Conservation (phyloP, 140 eudicot species). For the Senecio squalidus region DNA sequence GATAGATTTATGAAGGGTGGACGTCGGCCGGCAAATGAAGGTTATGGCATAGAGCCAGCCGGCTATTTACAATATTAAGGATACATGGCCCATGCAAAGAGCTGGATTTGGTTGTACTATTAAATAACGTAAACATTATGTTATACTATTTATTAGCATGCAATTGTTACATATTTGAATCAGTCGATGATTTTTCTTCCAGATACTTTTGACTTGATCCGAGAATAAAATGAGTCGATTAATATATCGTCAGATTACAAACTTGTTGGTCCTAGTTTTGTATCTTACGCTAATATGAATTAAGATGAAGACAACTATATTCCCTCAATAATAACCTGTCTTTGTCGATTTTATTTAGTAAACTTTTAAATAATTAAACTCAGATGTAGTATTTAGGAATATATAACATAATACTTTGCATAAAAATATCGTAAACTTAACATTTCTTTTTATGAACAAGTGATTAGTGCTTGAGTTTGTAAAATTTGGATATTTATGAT, state of each 20-base stretch:
- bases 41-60: slow-evolving; percentile 23
- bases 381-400: too few relatives aligned
- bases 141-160: too few relatives aligned
- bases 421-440: too few relatives aligned
- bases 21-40: slow-evolving; percentile 31
- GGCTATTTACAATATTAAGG: slow-evolving; percentile 22
- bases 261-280: neutral
- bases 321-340: neutral
- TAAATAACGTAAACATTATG: too few relatives aligned
- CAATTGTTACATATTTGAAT: neutral
- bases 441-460: too few relatives aligned
- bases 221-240: neutral
- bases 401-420: too few relatives aligned
- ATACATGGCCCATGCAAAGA: slow-evolving; percentile 15
- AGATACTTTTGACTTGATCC: neutral
- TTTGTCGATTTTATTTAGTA: too few relatives aligned
- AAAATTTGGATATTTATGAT: neutral
- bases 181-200: neutral
- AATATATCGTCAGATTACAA: neutral
- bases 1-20: slow-evolving; percentile 23
- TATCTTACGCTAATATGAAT: neutral
- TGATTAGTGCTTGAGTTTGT: neutral
- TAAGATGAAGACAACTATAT: slow-evolving; percentile 2
- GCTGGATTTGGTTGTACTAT: slow-evolving; percentile 24
- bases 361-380: too few relatives aligned